Evolutionary conservation across 1,139 yeast species (phyloP).

Genomic region (Candida neerlandica): DNA sequence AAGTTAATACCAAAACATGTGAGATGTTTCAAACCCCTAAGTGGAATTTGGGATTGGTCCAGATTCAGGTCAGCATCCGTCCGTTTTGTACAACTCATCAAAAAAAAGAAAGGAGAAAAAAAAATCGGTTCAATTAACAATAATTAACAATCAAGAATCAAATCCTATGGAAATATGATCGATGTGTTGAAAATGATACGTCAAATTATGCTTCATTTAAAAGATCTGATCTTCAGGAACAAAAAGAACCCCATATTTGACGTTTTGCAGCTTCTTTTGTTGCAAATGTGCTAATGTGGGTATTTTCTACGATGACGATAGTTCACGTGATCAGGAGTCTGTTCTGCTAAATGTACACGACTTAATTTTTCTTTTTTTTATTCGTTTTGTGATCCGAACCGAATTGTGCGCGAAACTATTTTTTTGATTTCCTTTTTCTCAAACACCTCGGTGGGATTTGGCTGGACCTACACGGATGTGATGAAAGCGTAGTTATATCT

Average conservation of each 20-base stretch:
- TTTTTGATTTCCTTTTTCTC: no score
- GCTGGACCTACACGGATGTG: no score
- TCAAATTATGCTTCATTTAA: neutral
- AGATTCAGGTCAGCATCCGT: neutral
- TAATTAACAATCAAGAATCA: neutral
- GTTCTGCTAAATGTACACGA: neutral
- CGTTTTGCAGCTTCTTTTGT: constrained; percentile 4
- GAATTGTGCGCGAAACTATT: neutral
- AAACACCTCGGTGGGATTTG: no score
- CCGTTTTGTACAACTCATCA: constrained; percentile 2
- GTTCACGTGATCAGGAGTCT: constrained; percentile 1
- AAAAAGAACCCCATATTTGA: constrained; percentile 4
- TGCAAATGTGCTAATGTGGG: neutral
- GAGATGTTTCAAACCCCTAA: neutral
- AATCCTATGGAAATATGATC: neutral
- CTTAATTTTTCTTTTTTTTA: constrained; percentile 1
- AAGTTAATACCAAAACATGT: neutral
- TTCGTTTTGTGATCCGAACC: neutral
- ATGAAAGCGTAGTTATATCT: no score
- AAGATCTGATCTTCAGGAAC: constrained; percentile 3
- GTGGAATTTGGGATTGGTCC: neutral
- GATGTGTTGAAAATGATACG: neutral
- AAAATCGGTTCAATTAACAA: neutral
- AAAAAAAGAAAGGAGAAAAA: neutral
- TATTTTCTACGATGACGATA: constrained; percentile 1